A percentile compares a stretch with the other conserved stretches of the same genome.
phyloP scores from a whole-genome alignment of 2,329 filamentous ascomycete species.

The Fusarium heterosporum region DNA sequence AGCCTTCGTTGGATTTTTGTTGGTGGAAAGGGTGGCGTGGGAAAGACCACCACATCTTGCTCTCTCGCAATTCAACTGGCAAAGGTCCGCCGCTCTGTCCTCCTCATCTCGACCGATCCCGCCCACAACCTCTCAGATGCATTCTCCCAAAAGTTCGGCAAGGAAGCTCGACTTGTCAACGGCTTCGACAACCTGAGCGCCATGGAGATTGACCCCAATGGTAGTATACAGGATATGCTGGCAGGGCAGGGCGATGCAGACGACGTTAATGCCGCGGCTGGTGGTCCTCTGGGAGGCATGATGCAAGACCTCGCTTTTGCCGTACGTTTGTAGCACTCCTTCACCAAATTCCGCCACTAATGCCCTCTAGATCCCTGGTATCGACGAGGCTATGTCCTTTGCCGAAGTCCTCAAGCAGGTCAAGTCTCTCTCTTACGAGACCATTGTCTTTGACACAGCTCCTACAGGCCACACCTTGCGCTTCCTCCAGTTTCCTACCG shows the following conservation, averaged over 20 bases:
- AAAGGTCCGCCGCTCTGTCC: conserved; percentile 91
- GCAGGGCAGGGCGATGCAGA: conserved; percentile 80
- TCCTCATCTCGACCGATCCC: conserved; percentile 98
- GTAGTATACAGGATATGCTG: conserved; percentile 94
- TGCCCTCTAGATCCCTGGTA: conserved; percentile 83
- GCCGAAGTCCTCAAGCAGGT: conserved; percentile 99
- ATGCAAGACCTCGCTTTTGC: conserved; percentile 99
- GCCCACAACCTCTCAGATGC: conserved; percentile 98
- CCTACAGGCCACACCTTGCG: conserved; percentile 98
- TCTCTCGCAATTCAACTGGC: conserved; percentile 98
- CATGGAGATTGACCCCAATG: conserved; percentile 99
- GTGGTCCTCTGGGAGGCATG: conserved; percentile 83
- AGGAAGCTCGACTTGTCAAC: conserved; percentile 92
- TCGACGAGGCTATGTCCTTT: conserved; percentile 99
- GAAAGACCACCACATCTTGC: conserved; percentile 99
- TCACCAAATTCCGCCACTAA: not conserved
- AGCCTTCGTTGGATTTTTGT: conserved; percentile 99
- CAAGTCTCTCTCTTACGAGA: conserved; percentile 98
- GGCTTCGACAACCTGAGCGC: conserved; percentile 94
- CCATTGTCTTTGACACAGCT: conserved; percentile 98
- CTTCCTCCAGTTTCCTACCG: conserved; percentile 97
- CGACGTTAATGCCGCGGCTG: conserved; percentile 73
- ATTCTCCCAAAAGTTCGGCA: conserved; percentile 99
- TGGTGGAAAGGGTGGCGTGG: conserved; percentile 96
- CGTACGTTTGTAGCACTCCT: conserved; percentile 62